Base-by-base conservation (phyloP, 2,329 filamentous ascomycete genomes). In the Ophiocordyceps polyrhachis-furcata region DNA sequence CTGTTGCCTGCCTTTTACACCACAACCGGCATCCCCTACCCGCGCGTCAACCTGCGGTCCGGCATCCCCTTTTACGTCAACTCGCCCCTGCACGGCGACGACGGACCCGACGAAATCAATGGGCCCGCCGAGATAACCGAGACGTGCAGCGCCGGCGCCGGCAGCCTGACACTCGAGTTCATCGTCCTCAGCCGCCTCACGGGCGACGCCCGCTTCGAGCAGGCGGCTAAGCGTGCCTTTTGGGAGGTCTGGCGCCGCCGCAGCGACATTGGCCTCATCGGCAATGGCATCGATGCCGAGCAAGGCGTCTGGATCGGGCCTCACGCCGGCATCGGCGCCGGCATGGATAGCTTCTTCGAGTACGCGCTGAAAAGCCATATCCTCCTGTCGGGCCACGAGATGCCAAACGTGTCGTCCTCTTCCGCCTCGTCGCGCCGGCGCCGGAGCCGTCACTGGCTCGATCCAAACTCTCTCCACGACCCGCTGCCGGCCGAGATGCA, bases 281-380 rank as follows among this genome's bases (percentile, higher is more conserved):
- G 89, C 8, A 83, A 86, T 46, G 89, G 88, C 3, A 87, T 98
- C 49, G 89, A 94, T 63, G 85, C 87, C 1, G 89, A 96, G 57
- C 82, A 78, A 25, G 91, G 89, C 0, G 72, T 82, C 52, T 98
- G 91, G 91, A 80, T 91, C 31, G 82, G 82, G 9, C 74, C 83
- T 2, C 88, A 85, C 58, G 81, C 89, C n/a, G 89, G 91, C 28
- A 93, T 98, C 53, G 91, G 91, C 43, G 91, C 91, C 8, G 91
- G 91, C 37, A 86, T 94, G 55, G 91, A 98, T 64, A 95, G 88
- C 63, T 98, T 98, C 65, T 96, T 94, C 56, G 91, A 98, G 63
- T 98, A 98, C 62, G 88, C 91, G 4, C 73, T 96, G 55, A 98
- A 98, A 63, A 87, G 87, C 17, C 80, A 94, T 57, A 83, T 98